Base-by-base conservation (phyloP, 73 alveolate species). In the Paramecium octaurelia region DNA sequence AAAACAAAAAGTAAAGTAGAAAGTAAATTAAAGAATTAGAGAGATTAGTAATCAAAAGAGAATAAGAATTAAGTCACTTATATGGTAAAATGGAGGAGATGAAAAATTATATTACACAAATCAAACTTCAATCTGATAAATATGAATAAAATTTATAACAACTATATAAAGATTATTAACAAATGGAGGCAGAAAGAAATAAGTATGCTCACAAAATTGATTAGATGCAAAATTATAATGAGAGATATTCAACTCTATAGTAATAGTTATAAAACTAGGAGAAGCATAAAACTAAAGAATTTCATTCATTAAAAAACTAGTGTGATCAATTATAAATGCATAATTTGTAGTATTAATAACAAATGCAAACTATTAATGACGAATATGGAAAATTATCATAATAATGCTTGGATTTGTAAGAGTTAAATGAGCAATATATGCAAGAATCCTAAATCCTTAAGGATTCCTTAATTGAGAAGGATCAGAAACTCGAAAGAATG, bases 51-150 rank as follows among this genome's bases (percentile, higher is more conserved):
- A 42, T 75, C 18, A 42, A 42, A 42, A 75, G 60, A 38, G 88
- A 75, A 42, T 34, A 75, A 4, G 88, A 75, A 75, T 12, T 75
- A 29, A 75, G 88, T 75, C 46, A 75, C 5, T 38, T 75, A 75
- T 75, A 75, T 42, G 60, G 35, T 16, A 24, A 29, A 8, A 35
- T 38, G 1, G 88, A 75, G 11, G 88, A 75, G 8, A 38, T 75
- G 88, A 75, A 75, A 75, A 42, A 29, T 21, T 75, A 75, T 75
- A 24, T 35, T 75, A 38, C 58, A 35, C 12, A 29, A 20, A 23
- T 75, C 8, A 38, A 75, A 34, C 60, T 31, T 38, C 60, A 75
- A 75, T 75, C 58, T 75, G 88, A 75, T 38, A 75, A 75, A 42
- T 35, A 38, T 38, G 58, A 75, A 42, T 35, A 42, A 38, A 42